Evolutionary conservation across 257 asterid species (phyloP).

Genomic region (Rehmannia glutinosa): DNA sequence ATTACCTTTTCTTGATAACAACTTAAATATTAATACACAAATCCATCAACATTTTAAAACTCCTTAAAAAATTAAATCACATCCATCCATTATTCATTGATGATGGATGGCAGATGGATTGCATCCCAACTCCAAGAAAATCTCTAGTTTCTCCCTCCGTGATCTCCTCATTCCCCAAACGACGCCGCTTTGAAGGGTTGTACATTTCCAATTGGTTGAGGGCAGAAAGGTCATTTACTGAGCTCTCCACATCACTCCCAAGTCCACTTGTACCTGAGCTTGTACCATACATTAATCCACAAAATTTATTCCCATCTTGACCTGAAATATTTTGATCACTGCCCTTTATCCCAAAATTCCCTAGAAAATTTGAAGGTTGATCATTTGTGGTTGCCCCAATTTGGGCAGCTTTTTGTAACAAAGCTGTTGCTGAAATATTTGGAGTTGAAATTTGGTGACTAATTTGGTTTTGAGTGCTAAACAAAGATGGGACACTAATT

Average conservation of each 20-base stretch:
- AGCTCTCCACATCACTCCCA: constrained; percentile 40
- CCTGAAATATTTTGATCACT: constrained; percentile 12
- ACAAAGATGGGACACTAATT: constrained; percentile 51
- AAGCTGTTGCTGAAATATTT: constrained; percentile 77
- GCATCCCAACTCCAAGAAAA: constrained; percentile 90
- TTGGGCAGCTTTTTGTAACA: constrained; percentile 80
- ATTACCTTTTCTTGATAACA: constrained; percentile 6
- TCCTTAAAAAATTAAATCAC: constrained; percentile 28
- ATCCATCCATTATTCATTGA: constrained; percentile 81
- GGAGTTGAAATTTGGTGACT: constrained; percentile 32
- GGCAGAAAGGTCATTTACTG: constrained; percentile 34
- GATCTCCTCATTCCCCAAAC: constrained; percentile 30
- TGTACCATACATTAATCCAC: constrained; percentile 44
- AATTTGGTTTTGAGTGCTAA: constrained; percentile 42
- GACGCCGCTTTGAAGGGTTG: constrained; percentile 57
- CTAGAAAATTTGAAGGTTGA: constrained; percentile 30
- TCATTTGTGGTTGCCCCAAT: constrained; percentile 59
- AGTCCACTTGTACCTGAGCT: constrained; percentile 31
- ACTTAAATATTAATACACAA: constrained; percentile 2
- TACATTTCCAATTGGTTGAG: constrained; percentile 46
- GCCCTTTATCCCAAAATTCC: constrained; percentile 39
- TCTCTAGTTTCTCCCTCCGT: constrained; percentile 79
- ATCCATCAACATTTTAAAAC: not conserved
- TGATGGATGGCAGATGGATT: constrained; percentile 71
- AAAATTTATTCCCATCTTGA: constrained; percentile 33